Evolutionary conservation across 192 early-diverging fungal species (phyloP), one percentile per base, ranked within the genome.

Genomic region (Oehlia diaphana): DNA sequence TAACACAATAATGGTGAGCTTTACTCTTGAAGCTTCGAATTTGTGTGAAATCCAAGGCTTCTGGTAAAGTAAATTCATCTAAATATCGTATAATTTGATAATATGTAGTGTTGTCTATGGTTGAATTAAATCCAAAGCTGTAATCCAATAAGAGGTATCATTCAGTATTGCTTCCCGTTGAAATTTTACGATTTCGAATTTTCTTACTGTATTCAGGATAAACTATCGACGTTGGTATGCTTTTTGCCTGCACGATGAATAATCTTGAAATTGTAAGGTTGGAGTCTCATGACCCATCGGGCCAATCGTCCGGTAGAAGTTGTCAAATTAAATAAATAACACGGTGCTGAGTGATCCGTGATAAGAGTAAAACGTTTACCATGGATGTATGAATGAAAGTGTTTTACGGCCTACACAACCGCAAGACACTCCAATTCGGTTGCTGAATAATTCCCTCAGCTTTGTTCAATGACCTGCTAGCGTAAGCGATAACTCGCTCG

Each of bases 301-400:
- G 39, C 39, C 3, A 39, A 39, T 7, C 8, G 2, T 39, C 39
- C 3, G 8, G 3, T 66, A 0, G 64, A 31, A 7, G 26, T 9
- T 1, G 8, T 2, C 0, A 2, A 7, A 39, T 39, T 39, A 2
- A 63, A 23, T 1, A 7, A 63, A 21, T 23, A 6, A 63, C 58
- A 4, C 10, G 31, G 16, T 64, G 42, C 61, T 0, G 8, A 37
- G 2, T 68, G 28, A 31, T 68, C 66, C 1, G 28, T 31, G 0
- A 31, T 31, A 31, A 31, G 28, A 0, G 2, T n/a, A 42, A 77
- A 49, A 13, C 4, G 61, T 21, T 21, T 69, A 39, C 42, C 63
- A 64, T 9, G 31, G 33, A 86, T 35, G 39, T 81, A 87, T 28
- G 78, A 79, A 21, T 77, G 68, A 72, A 71, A 86, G 0, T 84